These are phyloP conservation scores for Lobosporangium transversale DNA, from an alignment of 192 early-diverging fungal genomes.

Conservation along the genomic window DNA sequence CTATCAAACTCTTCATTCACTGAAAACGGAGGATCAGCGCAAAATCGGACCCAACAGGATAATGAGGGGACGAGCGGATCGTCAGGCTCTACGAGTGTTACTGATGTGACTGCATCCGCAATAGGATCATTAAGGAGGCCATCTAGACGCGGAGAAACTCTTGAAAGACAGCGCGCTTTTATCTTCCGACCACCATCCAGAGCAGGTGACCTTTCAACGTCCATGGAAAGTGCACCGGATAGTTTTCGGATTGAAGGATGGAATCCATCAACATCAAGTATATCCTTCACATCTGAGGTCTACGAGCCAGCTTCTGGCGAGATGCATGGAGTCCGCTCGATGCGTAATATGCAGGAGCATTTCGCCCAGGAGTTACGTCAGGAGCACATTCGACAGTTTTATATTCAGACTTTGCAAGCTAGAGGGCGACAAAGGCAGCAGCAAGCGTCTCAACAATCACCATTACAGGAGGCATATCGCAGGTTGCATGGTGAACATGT, in stretches of 20 bases:
- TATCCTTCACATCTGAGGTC: not conserved
- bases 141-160: constrained; percentile 10
- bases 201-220: not conserved
- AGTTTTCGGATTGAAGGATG: constrained; percentile 7
- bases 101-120: not conserved
- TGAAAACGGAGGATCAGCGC: not conserved
- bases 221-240: constrained; percentile 18
- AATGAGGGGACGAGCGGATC: not conserved
- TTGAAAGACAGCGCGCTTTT: constrained; percentile 33
- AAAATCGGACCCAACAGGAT: not conserved
- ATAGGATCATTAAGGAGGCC: constrained; percentile 1
- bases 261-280: not conserved
- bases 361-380: constrained; percentile 20
- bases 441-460: constrained; percentile 3
- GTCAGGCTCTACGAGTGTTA: not conserved
- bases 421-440: not conserved
- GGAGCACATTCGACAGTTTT: constrained; percentile 31
- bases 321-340: not conserved
- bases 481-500: too few relatives aligned
- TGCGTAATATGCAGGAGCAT: not conserved
- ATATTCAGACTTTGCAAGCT: constrained; percentile 25
- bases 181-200: constrained; percentile 16
- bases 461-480: constrained; percentile 2
- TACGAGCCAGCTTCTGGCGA: constrained; percentile 2
- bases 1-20: not conserved